Percentiles rank a stretch among this genome's conserved stretches.
Evolutionary conservation across 768 basidiomycete species (phyloP).

Genomic region (Kwoniella botswanensis): DNA sequence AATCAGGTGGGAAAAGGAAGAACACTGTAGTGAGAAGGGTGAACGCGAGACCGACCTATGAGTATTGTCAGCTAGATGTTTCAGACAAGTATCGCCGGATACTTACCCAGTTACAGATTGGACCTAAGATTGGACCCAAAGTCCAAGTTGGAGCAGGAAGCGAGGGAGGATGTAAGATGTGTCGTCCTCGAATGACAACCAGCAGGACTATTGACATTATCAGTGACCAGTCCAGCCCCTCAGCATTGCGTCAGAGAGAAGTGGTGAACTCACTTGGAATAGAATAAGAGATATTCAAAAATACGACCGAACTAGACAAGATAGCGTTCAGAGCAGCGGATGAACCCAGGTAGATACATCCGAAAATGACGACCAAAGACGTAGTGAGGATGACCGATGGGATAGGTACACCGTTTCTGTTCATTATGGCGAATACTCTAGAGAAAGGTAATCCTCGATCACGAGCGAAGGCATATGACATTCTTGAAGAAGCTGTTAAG

Average conservation of each 20-base stretch:
- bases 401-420: conserved; percentile 41
- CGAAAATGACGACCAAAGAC: conserved; percentile 47
- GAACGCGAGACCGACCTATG: conserved; percentile 49
- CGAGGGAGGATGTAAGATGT: conserved; percentile 36
- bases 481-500: conserved; percentile 44
- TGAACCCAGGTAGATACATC: conserved; percentile 49
- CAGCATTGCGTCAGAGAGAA: neutral
- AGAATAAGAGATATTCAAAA: conserved; percentile 49
- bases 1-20: conserved; percentile 51
- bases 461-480: conserved; percentile 47
- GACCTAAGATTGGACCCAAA: conserved; percentile 51
- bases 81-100: neutral
- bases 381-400: conserved; percentile 40
- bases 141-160: conserved; percentile 56
- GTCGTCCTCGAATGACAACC: conserved; percentile 38
- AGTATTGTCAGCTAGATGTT: neutral
- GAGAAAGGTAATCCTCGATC: conserved; percentile 47
- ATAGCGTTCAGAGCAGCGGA: conserved; percentile 49
- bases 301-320: conserved; percentile 47
- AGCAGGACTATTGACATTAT: conserved; percentile 26
- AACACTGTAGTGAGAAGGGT: conserved; percentile 55
- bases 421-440: conserved; percentile 34
- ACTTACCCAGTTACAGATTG: conserved; percentile 42
- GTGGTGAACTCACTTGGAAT: conserved; percentile 41
- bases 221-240: neutral